Conservation (phyloP, 768 basidiomycete genomes). For the Leccinum truebloodii region DNA sequence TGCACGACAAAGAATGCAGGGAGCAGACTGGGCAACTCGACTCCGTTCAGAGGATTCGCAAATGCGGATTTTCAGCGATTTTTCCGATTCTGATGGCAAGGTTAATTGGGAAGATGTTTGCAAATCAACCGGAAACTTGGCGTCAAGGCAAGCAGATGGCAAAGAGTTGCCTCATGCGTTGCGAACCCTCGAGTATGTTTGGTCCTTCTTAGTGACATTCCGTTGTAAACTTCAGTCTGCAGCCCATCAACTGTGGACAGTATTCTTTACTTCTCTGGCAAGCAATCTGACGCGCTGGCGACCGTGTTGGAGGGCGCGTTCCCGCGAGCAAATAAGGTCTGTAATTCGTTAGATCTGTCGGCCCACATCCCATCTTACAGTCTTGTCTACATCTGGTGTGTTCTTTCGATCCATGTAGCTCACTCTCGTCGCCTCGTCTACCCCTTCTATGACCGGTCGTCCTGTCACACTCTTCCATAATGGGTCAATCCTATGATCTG, state of each 20-base stretch:
- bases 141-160: not conserved
- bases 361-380: not conserved
- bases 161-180: constrained; percentile 41
- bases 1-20: constrained; percentile 35
- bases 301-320: constrained; percentile 43
- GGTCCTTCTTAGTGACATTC: not conserved
- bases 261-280: constrained; percentile 59
- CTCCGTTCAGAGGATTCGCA: not conserved
- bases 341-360: constrained; percentile 18
- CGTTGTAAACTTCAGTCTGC: constrained; percentile 1
- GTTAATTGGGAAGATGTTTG: constrained; percentile 57
- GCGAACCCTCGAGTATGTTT: constrained; percentile 30
- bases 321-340: constrained; percentile 49
- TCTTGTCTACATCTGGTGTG: not conserved
- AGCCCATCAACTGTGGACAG: constrained; percentile 21
- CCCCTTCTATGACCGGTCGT: constrained; percentile 77
- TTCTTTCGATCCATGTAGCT: constrained; percentile 40
- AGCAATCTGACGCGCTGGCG: constrained; percentile 55
- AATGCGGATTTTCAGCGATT: constrained; percentile 5
- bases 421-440: constrained; percentile 72
- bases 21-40: not conserved
- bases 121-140: constrained; percentile 32
- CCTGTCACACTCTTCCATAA: constrained; percentile 70
- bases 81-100: constrained; percentile 5
- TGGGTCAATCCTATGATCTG: constrained; percentile 46